Conservation (phyloP, 139 green algal genomes). For the Auxenochlorella pyrenoidosa region DNA sequence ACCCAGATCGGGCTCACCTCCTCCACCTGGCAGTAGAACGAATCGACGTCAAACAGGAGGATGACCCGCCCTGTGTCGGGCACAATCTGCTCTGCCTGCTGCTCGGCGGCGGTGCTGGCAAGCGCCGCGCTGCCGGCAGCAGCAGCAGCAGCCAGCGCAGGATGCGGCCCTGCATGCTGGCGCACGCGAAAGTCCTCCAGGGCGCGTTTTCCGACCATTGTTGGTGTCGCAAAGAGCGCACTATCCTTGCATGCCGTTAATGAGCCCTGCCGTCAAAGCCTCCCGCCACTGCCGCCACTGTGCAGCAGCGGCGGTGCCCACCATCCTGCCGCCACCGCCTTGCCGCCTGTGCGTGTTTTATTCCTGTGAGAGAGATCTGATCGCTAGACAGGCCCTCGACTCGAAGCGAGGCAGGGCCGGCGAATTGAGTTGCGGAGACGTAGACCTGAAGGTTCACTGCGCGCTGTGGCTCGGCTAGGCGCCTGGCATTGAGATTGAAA, state of each 20-base stretch:
- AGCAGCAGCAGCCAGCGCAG: background rate
- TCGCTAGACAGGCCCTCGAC: no score
- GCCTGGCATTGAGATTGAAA: no score
- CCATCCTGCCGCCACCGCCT: no score
- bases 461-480: no score
- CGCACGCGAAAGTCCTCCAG: background rate
- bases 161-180: background rate
- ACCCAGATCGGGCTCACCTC: slow-evolving; percentile 68
- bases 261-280: background rate
- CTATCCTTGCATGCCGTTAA: background rate
- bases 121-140: background rate
- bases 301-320: background rate
- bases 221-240: background rate
- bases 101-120: background rate
- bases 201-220: background rate
- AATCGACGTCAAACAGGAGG: slow-evolving; percentile 80
- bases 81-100: background rate
- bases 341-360: no score
- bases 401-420: no score
- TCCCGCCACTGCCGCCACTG: background rate
- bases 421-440: no score
- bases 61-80: slow-evolving; percentile 60
- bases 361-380: no score
- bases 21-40: slow-evolving; percentile 84
- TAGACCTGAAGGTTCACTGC: no score